These are phyloP conservation scores for Gonapodya sp. DNA, from an alignment of 192 early-diverging fungal species.

Conservation along the genomic window DNA sequence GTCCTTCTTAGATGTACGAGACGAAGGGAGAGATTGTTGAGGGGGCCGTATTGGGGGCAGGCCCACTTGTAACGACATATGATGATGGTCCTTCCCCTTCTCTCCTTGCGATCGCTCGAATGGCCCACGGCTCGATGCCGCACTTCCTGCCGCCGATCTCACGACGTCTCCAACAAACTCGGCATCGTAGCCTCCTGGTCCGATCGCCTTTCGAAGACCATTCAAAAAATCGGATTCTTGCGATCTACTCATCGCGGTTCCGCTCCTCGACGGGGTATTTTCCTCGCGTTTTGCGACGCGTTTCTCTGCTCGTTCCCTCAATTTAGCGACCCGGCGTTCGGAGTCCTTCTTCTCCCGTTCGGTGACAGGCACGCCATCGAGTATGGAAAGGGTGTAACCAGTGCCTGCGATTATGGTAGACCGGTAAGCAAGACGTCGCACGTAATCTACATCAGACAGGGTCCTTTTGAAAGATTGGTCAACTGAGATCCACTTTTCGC, in stretches of 20 bases:
- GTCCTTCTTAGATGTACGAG: too few species aligned
- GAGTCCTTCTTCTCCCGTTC: conserved; percentile 3
- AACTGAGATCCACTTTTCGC: neutral
- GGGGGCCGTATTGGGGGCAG: too few species aligned
- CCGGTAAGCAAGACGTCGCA: neutral
- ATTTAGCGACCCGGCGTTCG: neutral
- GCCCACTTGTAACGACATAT: too few species aligned
- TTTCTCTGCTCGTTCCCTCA: neutral
- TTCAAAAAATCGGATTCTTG: neutral
- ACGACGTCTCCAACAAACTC: neutral
- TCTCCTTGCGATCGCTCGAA: neutral
- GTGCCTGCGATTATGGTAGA: neutral
- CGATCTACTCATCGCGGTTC: neutral
- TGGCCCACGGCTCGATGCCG: neutral
- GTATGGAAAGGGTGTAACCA: neutral
- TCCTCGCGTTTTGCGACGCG: neutral
- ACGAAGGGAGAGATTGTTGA: too few species aligned
- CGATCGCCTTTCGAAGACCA: neutral
- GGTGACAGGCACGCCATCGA: neutral
- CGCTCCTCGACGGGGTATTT: neutral
- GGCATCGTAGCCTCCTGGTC: neutral
- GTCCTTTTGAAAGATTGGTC: neutral
- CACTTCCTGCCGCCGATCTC: neutral
- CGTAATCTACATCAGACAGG: neutral
- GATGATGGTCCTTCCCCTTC: too few species aligned